Conservation (phyloP, 1,139 yeast genomes). For the Taphrina deformans region DNA sequence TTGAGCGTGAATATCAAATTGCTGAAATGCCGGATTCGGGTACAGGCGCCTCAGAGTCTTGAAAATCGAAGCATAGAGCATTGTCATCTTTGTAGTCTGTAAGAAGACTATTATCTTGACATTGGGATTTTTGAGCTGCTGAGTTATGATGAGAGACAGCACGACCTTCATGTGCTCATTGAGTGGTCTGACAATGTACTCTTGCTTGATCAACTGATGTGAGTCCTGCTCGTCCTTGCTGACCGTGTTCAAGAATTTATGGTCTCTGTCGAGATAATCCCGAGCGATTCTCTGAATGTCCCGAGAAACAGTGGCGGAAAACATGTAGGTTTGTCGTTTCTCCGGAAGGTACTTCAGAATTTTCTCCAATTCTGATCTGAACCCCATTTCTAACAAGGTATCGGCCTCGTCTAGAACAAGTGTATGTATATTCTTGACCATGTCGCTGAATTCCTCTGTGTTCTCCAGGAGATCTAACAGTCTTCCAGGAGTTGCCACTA, state of each 20-base stretch:
- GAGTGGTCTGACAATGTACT: constrained; percentile 20
- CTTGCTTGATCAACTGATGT: constrained; percentile 25
- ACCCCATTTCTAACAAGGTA: constrained; percentile 75
- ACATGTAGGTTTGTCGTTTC: constrained; percentile 89
- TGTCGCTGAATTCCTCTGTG: constrained; percentile 72
- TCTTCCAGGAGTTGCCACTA: constrained; percentile 94
- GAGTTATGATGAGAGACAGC: constrained; percentile 20
- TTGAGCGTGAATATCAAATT: constrained; percentile 67
- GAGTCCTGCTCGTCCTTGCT: constrained; percentile 43
- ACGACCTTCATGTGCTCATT: constrained; percentile 7
- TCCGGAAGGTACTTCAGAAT: constrained; percentile 75
- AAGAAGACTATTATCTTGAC: constrained; percentile 34
- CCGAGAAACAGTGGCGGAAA: constrained; percentile 84
- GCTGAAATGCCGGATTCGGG: constrained; percentile 55
- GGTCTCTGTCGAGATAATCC: constrained; percentile 58
- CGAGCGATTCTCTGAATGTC: constrained; percentile 73
- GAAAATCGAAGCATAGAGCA: constrained; percentile 51
- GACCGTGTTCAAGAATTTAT: constrained; percentile 78
- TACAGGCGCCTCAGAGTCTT: constrained; percentile 79
- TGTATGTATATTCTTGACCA: constrained; percentile 67
- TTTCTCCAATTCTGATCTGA: constrained; percentile 64
- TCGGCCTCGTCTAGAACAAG: constrained; percentile 92
- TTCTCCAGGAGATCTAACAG: constrained; percentile 71
- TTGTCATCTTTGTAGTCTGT: constrained; percentile 28
- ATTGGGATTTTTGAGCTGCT: constrained; percentile 4